Base-by-base conservation (phyloP, 768 basidiomycete species). In the Boletus tomentosulus region DNA sequence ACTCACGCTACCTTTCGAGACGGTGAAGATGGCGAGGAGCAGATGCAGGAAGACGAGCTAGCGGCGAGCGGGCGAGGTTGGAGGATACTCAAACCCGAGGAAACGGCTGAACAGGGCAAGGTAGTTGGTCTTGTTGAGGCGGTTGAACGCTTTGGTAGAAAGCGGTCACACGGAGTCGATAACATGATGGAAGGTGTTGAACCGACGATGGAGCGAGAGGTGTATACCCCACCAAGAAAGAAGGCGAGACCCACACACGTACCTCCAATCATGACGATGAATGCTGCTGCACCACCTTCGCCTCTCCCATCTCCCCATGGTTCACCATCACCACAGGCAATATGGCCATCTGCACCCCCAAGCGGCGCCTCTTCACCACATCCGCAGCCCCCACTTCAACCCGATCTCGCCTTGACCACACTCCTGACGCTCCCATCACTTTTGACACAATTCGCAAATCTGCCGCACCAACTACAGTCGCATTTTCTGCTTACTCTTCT, bases 401-500 rank as follows among this genome's bases (percentile, higher is more conserved):
- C 91, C 7, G 91, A 93, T 69, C 70, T 90, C 37, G 80, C 89
- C 12, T 71, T 98, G 13, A 86, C 90, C 6, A 87, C 92, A 0
- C 84, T 99, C 38, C 72, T 96, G 52, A 87, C 96, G 0, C 81
- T 99, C 0, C 94, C 95, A 1, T 78, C 84, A 2, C 76, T 99
- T 35, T 79, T 97, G 13, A 71, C 80, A 7, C 89, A 94, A 59
- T 98, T 94, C 72, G 83, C 84, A 28, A 77, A 71, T 50, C 78
- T 98, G 25, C 92, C 95, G 1, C 77, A 87, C 10, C 78, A 83
- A 8, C 75, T 98, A 12, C 96, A 98, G 73, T 93, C 93, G 5
- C 94, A 98, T 69, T 84, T 97, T 63, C 82, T 98, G 51, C 84
- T 98, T 62, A 92, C 92, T 25, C 83, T 98, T 54, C 76, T 99